Percentiles rank a stretch among this genome's conserved stretches.
Conservation (phyloP, 148 eudicot species). For the Rhododendron vialii region DNA sequence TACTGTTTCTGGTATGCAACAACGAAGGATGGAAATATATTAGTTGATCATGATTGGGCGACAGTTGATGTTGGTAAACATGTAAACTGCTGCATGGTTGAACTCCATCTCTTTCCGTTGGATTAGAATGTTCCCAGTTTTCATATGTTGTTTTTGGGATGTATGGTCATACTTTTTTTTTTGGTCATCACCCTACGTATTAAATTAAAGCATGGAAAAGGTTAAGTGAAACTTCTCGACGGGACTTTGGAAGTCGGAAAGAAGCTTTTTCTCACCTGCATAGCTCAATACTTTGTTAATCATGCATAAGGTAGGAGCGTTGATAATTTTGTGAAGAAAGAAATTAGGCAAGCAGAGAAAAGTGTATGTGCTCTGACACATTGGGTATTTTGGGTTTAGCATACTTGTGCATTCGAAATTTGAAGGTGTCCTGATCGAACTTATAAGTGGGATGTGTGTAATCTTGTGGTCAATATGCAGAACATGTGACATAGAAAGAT, state of each 20-base stretch:
- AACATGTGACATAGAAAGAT: neutral
- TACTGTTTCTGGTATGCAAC: neutral
- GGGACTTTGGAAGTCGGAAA: neutral
- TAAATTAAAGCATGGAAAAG: neutral
- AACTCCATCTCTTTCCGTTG: neutral
- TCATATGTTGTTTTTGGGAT: neutral
- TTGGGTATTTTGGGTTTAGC: neutral
- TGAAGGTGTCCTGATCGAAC: neutral
- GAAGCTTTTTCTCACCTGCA: neutral
- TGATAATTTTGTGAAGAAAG: neutral
- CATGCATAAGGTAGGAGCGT: neutral
- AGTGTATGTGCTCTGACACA: neutral
- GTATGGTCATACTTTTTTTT: neutral
- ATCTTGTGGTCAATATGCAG: neutral
- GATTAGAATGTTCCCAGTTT: neutral
- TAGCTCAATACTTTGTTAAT: neutral
- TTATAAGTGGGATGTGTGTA: neutral
- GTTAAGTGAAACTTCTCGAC: neutral
- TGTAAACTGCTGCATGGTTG: slow-evolving; percentile 3
- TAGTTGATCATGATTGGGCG: neutral
- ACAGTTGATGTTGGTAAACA: neutral
- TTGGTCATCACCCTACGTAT: neutral
- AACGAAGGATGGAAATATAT: neutral
- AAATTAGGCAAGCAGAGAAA: neutral
- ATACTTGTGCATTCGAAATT: neutral